Percentiles rank a stretch among this genome's conserved stretches.
Conservation (phyloP, 495 filamentous ascomycete species). For the Talaromyces trachyspermus region DNA sequence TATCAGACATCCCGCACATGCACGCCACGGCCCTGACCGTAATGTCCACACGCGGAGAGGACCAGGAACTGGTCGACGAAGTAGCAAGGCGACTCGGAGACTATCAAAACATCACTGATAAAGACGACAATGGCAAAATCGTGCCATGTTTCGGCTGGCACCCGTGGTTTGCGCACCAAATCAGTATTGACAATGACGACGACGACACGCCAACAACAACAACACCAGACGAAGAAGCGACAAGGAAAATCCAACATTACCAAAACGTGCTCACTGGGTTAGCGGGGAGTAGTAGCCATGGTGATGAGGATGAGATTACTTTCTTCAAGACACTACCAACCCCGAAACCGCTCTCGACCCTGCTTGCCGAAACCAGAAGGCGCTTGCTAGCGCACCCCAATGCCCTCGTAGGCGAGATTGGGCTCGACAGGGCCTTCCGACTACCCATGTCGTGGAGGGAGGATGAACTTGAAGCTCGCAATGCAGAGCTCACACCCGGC, state of each 20-base stretch:
- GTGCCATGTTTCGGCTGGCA: constrained; percentile 96
- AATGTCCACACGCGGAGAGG: constrained; percentile 83
- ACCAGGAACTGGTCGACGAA: constrained; percentile 75
- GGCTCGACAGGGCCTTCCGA: constrained; percentile 78
- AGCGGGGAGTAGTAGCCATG: too few species aligned
- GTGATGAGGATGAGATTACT: constrained; percentile 37
- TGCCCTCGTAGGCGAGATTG: constrained; percentile 82
- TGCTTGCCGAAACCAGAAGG: constrained; percentile 55
- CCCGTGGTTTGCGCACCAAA: constrained; percentile 93
- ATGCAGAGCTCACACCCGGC: constrained; percentile 62
- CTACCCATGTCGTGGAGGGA: constrained; percentile 59
- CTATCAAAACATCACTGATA: constrained; percentile 15
- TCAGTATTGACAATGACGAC: constrained; percentile 60
- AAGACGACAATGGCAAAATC: constrained; percentile 27
- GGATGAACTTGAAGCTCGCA: constrained; percentile 43
- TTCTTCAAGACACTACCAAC: constrained; percentile 64
- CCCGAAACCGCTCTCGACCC: constrained; percentile 59
- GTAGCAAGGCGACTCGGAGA: constrained; percentile 46
- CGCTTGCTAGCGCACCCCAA: constrained; percentile 56
- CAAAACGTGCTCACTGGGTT: constrained; percentile 53
- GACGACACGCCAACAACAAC: constrained; percentile 26
- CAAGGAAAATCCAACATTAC: constrained; percentile 69
- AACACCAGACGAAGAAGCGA: background rate
- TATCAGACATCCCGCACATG: constrained; percentile 65
- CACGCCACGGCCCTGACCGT: constrained; percentile 68